Conservation (phyloP, 2,329 filamentous ascomycete genomes). For the Colletotrichum horii region DNA sequence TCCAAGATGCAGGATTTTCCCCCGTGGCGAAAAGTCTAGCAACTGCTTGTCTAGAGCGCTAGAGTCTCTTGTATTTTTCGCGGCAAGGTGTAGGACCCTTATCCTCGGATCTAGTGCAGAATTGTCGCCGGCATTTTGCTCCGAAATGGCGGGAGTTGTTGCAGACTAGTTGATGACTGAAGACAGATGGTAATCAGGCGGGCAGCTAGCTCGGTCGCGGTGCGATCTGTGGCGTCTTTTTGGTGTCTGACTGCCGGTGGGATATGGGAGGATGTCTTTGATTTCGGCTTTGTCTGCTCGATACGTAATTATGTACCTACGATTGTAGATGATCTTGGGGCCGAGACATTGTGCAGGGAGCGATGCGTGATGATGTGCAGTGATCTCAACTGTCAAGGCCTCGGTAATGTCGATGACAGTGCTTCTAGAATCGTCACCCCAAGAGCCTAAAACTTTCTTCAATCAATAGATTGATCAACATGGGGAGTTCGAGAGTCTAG, state of each 20-base stretch:
- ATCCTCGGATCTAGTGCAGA: not conserved
- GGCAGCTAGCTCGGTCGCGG: not conserved
- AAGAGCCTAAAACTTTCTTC: not conserved
- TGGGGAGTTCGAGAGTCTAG: not conserved
- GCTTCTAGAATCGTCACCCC: not conserved
- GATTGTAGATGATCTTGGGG: not conserved
- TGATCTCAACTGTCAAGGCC: not conserved
- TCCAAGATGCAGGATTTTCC: not conserved
- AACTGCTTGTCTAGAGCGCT: not conserved
- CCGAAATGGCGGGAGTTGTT: not conserved
- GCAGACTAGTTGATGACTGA: not conserved
- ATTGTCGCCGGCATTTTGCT: not conserved
- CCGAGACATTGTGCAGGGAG: not conserved
- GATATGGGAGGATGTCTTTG: not conserved
- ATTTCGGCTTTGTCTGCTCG: not conserved
- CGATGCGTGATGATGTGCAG: not conserved
- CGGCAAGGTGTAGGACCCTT: not conserved
- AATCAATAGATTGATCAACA: not conserved
- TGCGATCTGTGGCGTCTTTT: not conserved
- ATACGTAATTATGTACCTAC: not conserved
- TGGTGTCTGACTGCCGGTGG: not conserved
- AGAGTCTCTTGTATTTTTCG: not conserved
- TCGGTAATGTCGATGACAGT: not conserved
- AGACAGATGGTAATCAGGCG: not conserved
- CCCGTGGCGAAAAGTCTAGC: not conserved